Percentiles rank a stretch among this genome's conserved stretches.
Evolutionary conservation across 495 filamentous ascomycete species (phyloP).

Genomic region (Penicillium waksmanii): DNA sequence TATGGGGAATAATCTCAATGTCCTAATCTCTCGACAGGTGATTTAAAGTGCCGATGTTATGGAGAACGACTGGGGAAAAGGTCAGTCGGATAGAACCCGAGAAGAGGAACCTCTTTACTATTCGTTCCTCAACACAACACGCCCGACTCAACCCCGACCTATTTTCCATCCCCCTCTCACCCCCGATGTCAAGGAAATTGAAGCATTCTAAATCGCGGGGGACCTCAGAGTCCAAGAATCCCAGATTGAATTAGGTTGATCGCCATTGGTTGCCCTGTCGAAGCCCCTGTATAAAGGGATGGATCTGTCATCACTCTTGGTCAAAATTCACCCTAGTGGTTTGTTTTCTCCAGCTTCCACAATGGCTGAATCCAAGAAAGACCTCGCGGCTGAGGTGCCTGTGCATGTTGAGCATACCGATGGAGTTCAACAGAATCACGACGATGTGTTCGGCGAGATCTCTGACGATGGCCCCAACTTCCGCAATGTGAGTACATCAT

Average conservation of each 20-base stretch:
- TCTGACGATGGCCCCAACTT: neutral
- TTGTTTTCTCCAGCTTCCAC: neutral
- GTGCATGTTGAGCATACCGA: neutral
- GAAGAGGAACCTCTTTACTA: neutral
- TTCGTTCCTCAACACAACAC: neutral
- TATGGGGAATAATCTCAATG: too few species aligned
- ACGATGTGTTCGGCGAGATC: conserved; percentile 1
- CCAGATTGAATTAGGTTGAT: neutral
- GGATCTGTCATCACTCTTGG: neutral
- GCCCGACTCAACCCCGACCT: neutral
- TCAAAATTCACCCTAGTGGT: neutral
- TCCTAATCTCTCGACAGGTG: too few species aligned
- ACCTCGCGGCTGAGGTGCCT: neutral
- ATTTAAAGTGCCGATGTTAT: too few species aligned
- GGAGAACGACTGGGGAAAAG: too few species aligned
- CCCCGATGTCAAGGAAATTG: neutral
- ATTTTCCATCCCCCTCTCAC: neutral
- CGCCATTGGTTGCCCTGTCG: neutral
- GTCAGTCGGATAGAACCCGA: neutral
- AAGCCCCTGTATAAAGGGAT: conserved; percentile 5
- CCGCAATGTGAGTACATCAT: neutral
- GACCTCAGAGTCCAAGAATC: neutral
- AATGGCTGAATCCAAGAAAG: neutral
- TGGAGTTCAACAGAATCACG: neutral
- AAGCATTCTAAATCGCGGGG: neutral